phyloP scores from a whole-genome alignment of 441 rosid genomes.

The Mallotus japonicus region DNA sequence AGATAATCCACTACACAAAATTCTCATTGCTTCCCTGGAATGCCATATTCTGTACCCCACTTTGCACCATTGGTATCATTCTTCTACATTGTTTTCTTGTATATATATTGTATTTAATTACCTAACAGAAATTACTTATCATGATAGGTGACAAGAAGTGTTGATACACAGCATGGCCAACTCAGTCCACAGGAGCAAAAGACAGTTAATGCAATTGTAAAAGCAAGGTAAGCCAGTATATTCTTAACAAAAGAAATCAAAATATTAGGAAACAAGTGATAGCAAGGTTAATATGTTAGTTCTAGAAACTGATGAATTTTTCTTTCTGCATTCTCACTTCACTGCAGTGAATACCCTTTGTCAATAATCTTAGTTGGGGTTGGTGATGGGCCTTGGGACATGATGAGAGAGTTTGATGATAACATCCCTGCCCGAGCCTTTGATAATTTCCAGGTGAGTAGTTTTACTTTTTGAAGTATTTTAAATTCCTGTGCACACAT shows the following conservation, averaged over 20 bases:
- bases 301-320: conserved; percentile 12
- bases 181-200: conserved; percentile 83
- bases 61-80: conserved; percentile 9
- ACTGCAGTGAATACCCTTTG: conserved; percentile 77
- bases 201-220: conserved; percentile 86
- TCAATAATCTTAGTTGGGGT: conserved; percentile 94
- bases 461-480: neutral
- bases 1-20: neutral
- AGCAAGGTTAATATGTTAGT: neutral
- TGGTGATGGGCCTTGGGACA: conserved; percentile 99
- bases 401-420: conserved; percentile 94
- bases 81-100: neutral
- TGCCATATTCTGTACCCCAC: neutral
- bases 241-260: neutral
- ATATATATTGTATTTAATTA: neutral
- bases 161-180: conserved; percentile 60
- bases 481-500: neutral
- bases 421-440: conserved; percentile 87
- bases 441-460: conserved; percentile 79
- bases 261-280: neutral
- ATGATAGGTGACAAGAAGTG: conserved; percentile 88
- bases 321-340: conserved; percentile 11
- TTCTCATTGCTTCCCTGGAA: neutral
- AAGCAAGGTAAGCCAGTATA: conserved; percentile 59
- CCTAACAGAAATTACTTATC: conserved; percentile 13